Conservation (phyloP, 345 rosid species). For the Arabidopsis arenosa region DNA sequence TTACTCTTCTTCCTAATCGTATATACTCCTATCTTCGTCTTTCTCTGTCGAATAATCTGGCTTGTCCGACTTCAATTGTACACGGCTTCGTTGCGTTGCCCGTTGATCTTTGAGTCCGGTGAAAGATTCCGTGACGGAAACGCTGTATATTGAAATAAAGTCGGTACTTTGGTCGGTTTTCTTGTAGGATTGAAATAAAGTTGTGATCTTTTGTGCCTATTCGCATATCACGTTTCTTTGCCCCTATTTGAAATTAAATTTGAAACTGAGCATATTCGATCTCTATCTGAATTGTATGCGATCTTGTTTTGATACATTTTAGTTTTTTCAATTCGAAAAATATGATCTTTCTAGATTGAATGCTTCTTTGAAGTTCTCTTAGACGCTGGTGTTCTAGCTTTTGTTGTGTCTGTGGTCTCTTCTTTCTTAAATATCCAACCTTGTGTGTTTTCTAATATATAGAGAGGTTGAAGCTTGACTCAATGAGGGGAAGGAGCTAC, state of each 20-base stretch:
- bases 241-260: neutral
- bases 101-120: too few species aligned
- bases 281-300: neutral
- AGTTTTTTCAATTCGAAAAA: neutral
- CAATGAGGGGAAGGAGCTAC: conserved; percentile 92
- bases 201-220: conserved; percentile 3
- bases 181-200: too few species aligned
- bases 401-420: conserved; percentile 6
- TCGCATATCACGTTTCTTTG: neutral
- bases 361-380: conserved; percentile 1
- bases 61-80: neutral
- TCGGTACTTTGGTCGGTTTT: too few species aligned
- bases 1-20: neutral
- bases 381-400: neutral
- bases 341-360: neutral
- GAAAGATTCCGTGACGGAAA: too few species aligned
- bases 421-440: neutral
- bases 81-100: neutral
- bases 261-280: neutral
- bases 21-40: neutral
- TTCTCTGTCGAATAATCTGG: neutral
- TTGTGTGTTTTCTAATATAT: neutral
- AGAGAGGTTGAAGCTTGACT: conserved; percentile 15
- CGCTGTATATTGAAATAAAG: too few species aligned
- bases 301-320: neutral